Evolutionary conservation across 2,329 filamentous ascomycete genomes (phyloP), one percentile per base, ranked within the genome.

Genomic region (Beauveria caledonica): DNA sequence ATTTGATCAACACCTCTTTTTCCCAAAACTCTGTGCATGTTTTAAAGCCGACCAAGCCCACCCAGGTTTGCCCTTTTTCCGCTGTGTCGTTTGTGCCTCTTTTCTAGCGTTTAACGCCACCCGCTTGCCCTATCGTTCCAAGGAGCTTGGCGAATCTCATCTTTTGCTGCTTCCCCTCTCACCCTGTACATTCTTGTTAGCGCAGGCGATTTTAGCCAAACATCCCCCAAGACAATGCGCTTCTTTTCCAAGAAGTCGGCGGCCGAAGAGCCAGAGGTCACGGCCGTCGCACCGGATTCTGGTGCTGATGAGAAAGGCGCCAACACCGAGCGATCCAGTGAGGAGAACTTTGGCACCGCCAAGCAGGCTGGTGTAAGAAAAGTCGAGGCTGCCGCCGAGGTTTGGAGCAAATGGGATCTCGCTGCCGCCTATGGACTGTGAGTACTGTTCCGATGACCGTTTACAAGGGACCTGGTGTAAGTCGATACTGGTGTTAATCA

Each of bases 291-390:
- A 23, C 56, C 60, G 7, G 60, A 56, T 15, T 19, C 36, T 39
- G 39, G 9, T 19, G 39, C 11, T 17, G 45, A 56, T 45, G 63
- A 66, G 23, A 62, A 62, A 25, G 56, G 60, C 21, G 54, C 21
- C 21, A n/a, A 45, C 0, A 54, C 60, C 10, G 63, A 65, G 17
- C 58, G 57, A 62, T 65, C 64, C 11, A 62, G 63, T 58, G 71
- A 77, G 57, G 67, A 66, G 48, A 71, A 76, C 27, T 62, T 66
- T 40, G 69, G 75, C 60, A 66, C 67, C 27, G 71, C 74, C n/a
- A 77, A 71, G 9, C 77, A 80, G 66, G 69, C 70, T 9, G 79
- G 79, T 68, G 77, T 81, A 19, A 73, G 76, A 61, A 76, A 76
- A 56, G 74, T 80, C n/a, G 76, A 80, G 66, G 79, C 78, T 15